A percentile compares a stretch with the other conserved stretches of the same genome.
Evolutionary conservation across 352 stramenopile species (phyloP).

Genomic region (Saprolegnia diclina): DNA sequence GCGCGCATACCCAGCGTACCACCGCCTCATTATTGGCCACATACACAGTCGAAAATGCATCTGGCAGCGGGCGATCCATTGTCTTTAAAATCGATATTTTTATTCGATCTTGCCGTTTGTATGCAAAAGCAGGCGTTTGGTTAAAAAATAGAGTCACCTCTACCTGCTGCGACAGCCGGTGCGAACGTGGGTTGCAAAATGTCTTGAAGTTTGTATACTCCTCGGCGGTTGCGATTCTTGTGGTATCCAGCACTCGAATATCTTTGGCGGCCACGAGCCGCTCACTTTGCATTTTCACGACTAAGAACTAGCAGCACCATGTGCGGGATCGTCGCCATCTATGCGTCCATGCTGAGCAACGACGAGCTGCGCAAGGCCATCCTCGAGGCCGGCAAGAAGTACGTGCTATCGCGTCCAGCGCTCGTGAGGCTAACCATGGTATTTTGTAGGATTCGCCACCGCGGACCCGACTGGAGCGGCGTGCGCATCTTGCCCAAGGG

Average conservation of each 20-base stretch:
- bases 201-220: too few species aligned
- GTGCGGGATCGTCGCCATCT: conserved; percentile 99
- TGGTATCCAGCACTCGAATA: neutral
- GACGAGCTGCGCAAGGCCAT: conserved; percentile 90
- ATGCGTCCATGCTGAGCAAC: conserved; percentile 91
- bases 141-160: too few species aligned
- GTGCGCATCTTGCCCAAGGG: conserved; percentile 74
- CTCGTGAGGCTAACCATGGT: neutral
- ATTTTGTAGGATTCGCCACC: conserved; percentile 85
- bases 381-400: conserved; percentile 91
- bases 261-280: neutral
- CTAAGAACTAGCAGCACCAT: conserved; percentile 47
- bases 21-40: neutral
- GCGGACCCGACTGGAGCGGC: conserved; percentile 95
- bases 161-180: too few species aligned
- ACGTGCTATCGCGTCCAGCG: conserved; percentile 17
- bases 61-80: too few species aligned
- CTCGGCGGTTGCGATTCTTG: too few species aligned
- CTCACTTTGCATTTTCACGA: conserved; percentile 25
- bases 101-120: too few species aligned
- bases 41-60: too few species aligned
- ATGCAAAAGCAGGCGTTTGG: too few species aligned
- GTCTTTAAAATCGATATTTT: too few species aligned
- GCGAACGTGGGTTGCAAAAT: too few species aligned
- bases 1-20: neutral